Conservation (phyloP, 768 basidiomycete species). For the Tephrocybe sp. region DNA sequence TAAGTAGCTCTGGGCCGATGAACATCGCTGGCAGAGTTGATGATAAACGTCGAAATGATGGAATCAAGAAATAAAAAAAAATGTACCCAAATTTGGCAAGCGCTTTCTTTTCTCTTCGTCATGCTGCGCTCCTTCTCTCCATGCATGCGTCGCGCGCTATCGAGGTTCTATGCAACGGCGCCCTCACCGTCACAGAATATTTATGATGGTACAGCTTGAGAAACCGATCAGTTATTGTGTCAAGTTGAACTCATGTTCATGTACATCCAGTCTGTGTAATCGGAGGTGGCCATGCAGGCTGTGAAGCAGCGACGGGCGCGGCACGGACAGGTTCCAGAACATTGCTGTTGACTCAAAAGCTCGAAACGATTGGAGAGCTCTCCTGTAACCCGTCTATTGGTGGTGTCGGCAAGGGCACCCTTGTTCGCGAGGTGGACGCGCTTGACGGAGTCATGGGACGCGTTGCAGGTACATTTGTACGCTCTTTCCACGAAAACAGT, state of each 20-base stretch:
- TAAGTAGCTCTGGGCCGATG: too few relatives aligned
- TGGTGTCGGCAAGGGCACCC: slow-evolving; percentile 87
- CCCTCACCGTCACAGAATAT: not conserved
- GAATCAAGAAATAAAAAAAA: too few relatives aligned
- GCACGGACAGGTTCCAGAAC: slow-evolving; percentile 83
- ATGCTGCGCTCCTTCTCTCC: slow-evolving; percentile 12
- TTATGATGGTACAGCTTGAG: slow-evolving; percentile 16
- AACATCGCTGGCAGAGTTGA: too few relatives aligned
- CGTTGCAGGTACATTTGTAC: slow-evolving; percentile 61
- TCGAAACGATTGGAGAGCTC: slow-evolving; percentile 77
- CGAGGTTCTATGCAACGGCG: slow-evolving; percentile 11
- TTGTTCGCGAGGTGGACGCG: slow-evolving; percentile 90
- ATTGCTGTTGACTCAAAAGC: slow-evolving; percentile 74
- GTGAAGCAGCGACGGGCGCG: slow-evolving; percentile 85
- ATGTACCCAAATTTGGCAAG: too few relatives aligned
- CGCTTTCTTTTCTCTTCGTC: not conserved
- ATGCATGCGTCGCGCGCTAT: slow-evolving; percentile 12
- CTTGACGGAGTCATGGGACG: slow-evolving; percentile 83
- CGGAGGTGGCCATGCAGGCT: slow-evolving; percentile 91
- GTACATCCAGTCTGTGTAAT: slow-evolving; percentile 67
- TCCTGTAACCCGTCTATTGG: slow-evolving; percentile 94
- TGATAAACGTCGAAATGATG: too few relatives aligned
- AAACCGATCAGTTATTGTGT: too few relatives aligned
- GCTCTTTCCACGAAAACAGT: not conserved
- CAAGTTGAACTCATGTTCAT: too few relatives aligned